Percentiles rank a stretch among this genome's conserved stretches.
Evolutionary conservation across 2,329 filamentous ascomycete genomes (phyloP).

Genomic region (Capronia coronata): DNA sequence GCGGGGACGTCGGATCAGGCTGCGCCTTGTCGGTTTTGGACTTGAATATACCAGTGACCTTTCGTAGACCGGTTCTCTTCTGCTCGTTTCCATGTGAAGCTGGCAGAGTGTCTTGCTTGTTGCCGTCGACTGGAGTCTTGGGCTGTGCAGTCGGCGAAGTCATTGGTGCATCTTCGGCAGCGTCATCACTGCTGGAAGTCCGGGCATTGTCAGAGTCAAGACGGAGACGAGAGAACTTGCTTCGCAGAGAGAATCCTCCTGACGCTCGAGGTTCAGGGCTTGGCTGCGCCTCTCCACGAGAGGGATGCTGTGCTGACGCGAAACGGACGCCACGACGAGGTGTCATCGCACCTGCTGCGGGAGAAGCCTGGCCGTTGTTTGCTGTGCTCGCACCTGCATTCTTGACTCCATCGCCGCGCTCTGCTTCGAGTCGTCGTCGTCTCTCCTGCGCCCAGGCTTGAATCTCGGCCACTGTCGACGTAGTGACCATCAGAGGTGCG

Average conservation of each 20-base stretch:
- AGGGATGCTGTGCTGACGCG: background rate
- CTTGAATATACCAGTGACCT: slow-evolving; percentile 25
- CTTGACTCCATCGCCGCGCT: slow-evolving; percentile 2
- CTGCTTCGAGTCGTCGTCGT: slow-evolving; percentile 6
- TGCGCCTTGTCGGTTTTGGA: slow-evolving; percentile 15
- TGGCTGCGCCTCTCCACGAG: background rate
- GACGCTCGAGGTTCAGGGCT: slow-evolving; percentile 4
- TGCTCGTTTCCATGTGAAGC: slow-evolving; percentile 9
- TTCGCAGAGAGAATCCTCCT: slow-evolving; percentile 2
- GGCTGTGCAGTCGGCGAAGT: slow-evolving; percentile 1
- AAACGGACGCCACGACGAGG: background rate
- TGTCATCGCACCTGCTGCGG: background rate
- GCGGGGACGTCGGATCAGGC: slow-evolving; percentile 1
- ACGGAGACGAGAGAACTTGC: slow-evolving; percentile 11
- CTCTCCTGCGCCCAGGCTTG: slow-evolving; percentile 15
- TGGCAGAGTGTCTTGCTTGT: slow-evolving; percentile 10
- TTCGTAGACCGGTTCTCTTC: slow-evolving; percentile 23
- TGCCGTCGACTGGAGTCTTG: slow-evolving; percentile 11
- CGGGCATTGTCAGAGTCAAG: slow-evolving; percentile 8
- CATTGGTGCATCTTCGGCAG: slow-evolving; percentile 12
- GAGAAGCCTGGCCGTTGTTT: background rate
- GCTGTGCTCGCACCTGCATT: background rate
- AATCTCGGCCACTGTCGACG: slow-evolving; percentile 18
- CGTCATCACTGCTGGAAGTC: slow-evolving; percentile 7
- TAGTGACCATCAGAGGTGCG: slow-evolving; percentile 23